A percentile compares a stretch with the other conserved stretches of the same genome.
phyloP scores from a whole-genome alignment of 2,329 filamentous ascomycete genomes.

The Curvularia verruculosa region DNA sequence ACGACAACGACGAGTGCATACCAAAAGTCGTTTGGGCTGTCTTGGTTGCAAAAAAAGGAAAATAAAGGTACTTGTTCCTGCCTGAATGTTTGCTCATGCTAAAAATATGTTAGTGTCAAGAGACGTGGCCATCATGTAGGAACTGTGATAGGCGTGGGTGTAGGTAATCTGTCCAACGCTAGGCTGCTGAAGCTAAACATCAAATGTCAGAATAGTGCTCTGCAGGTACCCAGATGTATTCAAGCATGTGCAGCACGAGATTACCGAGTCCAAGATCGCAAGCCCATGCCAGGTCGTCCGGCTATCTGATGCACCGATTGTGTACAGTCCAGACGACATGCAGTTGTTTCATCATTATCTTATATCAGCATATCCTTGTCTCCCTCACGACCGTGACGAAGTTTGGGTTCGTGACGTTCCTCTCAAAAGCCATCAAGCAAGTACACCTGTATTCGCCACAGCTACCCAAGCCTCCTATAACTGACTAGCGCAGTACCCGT shows the following conservation, averaged over 20 bases:
- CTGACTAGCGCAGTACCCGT: slow-evolving; percentile 25
- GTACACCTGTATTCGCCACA: not conserved
- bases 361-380: slow-evolving; percentile 47
- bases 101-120: slow-evolving; percentile 40
- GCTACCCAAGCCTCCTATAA: not conserved
- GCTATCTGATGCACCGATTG: slow-evolving; percentile 22
- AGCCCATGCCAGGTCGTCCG: slow-evolving; percentile 21
- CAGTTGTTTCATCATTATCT: slow-evolving; percentile 62
- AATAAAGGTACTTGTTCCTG: slow-evolving; percentile 63
- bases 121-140: slow-evolving; percentile 47
- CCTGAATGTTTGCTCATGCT: not conserved
- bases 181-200: not conserved
- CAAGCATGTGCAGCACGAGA: slow-evolving; percentile 23
- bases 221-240: slow-evolving; percentile 44
- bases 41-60: slow-evolving; percentile 70
- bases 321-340: slow-evolving; percentile 55
- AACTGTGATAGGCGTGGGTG: slow-evolving; percentile 46
- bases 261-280: slow-evolving; percentile 14
- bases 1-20: slow-evolving; percentile 55
- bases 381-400: slow-evolving; percentile 20
- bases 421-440: slow-evolving; percentile 23
- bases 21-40: slow-evolving; percentile 72
- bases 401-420: slow-evolving; percentile 29
- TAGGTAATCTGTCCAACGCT: not conserved
- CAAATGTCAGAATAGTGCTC: slow-evolving; percentile 9